These are phyloP conservation scores for Cyclotella cryptica DNA, from an alignment of 108 stramenopile genomes.

Conservation along the genomic window DNA sequence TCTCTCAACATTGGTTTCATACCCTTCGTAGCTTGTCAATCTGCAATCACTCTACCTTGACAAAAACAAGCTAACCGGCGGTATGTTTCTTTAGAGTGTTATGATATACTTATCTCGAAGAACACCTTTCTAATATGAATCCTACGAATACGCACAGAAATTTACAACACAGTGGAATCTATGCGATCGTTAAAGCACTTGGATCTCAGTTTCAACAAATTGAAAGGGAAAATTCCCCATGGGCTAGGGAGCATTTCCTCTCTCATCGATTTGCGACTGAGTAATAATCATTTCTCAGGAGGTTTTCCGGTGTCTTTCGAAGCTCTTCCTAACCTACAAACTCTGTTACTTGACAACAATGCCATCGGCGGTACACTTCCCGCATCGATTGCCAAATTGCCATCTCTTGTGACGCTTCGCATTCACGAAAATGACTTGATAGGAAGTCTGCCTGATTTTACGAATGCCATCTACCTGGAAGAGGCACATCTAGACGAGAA, in stretches of 20 bases:
- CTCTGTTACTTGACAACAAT: constrained; percentile 39
- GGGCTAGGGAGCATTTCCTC: constrained; percentile 46
- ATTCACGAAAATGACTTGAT: constrained; percentile 44
- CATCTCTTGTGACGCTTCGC: constrained; percentile 33
- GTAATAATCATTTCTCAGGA: constrained; percentile 50
- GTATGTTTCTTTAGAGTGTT: neutral
- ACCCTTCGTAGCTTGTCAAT: constrained; percentile 42
- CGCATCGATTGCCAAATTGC: constrained; percentile 20
- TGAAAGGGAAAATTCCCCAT: constrained; percentile 54
- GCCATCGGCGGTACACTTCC: constrained; percentile 44
- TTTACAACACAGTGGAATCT: neutral
- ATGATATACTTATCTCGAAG: constrained; percentile 37
- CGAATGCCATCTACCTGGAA: constrained; percentile 28
- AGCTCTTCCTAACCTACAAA: constrained; percentile 44
- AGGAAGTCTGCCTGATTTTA: constrained; percentile 41
- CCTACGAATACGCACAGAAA: neutral
- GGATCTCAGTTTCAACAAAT: constrained; percentile 46
- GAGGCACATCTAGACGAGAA: constrained; percentile 43
- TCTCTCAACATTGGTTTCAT: neutral
- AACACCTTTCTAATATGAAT: constrained; percentile 25
- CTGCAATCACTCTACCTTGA: constrained; percentile 54
- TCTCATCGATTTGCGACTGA: constrained; percentile 44
- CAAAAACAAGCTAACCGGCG: constrained; percentile 46
- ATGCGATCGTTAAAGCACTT: constrained; percentile 30
- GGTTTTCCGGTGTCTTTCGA: constrained; percentile 36